Base-by-base conservation (phyloP, 306 rosid genomes). In the Dryas drummondii region DNA sequence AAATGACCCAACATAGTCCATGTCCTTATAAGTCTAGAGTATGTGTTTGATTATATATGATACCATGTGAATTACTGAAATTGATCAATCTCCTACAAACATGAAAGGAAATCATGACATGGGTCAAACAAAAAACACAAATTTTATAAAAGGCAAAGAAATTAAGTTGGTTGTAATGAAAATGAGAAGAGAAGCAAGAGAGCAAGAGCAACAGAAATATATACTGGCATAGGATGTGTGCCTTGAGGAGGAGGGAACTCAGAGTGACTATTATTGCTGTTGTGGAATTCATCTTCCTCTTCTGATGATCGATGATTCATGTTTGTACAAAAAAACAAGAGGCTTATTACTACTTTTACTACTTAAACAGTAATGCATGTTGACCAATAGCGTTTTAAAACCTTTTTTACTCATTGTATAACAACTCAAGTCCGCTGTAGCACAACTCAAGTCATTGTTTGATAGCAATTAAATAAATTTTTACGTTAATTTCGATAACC, bases 211-310 rank as follows among this genome's bases (percentile, higher is more conserved):
- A 59, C 8, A 68, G 32, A 77, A 77, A 49, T 12, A 75, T 91
- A 85, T 54, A 87, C 97, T 32, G 47, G 32, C 15, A 14, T 16
- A n/a, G 41, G 51, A 46, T 8, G 54, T 37, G 63, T 32, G 37
- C 53, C 62, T 44, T 72, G 14, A 27, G 49, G 57, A 51, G 66
- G 12, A 46, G 51, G 66, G 76, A 7, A 16, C 13, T 26, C 49
- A 41, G 17, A 73, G 51, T 70, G 71, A 64, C 49, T 17, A 10
- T 32, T 62, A 89, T 86, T 86, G 37, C 2, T 32, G 73, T 9
- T 66, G 53, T 41, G 63, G 71, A 32, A 22, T 22, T 22, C 22
- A 22, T 22, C 22, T 22, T 22, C 22, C 22, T 22, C 22, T 22
- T 22, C 22, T 22, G 22, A 22, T 22, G 22, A 22, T 22, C n/a